Evolutionary conservation across 2,329 filamentous ascomycete species (phyloP).

Genomic region (Aspergillus sojae): DNA sequence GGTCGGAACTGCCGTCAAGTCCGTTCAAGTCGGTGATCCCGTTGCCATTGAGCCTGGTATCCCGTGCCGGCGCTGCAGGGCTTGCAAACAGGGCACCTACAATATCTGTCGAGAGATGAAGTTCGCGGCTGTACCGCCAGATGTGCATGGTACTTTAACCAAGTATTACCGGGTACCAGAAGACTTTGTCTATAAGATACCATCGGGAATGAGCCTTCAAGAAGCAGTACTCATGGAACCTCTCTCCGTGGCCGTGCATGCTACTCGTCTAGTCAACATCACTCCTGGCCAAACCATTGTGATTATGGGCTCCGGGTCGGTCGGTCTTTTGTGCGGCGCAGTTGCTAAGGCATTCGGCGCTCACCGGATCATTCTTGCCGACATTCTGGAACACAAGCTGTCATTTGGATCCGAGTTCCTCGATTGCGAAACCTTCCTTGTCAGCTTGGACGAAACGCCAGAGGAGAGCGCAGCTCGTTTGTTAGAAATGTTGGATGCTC

Average conservation of each 20-base stretch:
- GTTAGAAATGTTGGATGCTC: conserved; percentile 42
- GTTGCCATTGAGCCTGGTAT: conserved; percentile 43
- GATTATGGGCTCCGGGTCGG: conserved; percentile 64
- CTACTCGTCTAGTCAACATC: conserved; percentile 40
- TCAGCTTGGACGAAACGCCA: conserved; percentile 19
- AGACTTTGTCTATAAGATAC: conserved; percentile 47
- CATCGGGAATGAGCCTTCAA: conserved; percentile 37
- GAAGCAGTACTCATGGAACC: conserved; percentile 52
- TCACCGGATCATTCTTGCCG: conserved; percentile 60
- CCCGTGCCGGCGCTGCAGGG: conserved; percentile 39
- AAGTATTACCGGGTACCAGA: conserved; percentile 44
- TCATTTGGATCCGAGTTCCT: conserved; percentile 48
- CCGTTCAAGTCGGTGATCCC: conserved; percentile 33
- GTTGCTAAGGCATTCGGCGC: conserved; percentile 65
- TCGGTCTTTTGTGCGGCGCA: conserved; percentile 64
- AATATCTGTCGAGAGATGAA: conserved; percentile 45
- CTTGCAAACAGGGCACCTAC: conserved; percentile 43
- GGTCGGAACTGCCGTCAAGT: conserved; percentile 31
- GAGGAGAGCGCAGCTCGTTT: conserved; percentile 26
- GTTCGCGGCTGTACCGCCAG: conserved; percentile 45
- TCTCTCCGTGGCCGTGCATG: conserved; percentile 48
- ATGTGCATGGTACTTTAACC: conserved; percentile 41
- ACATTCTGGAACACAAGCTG: conserved; percentile 62
- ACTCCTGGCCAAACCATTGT: conserved; percentile 44
- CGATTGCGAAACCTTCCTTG: conserved; percentile 18